Evolutionary conservation across 495 filamentous ascomycete species (phyloP).

Genomic region (Penicillium coffeae): DNA sequence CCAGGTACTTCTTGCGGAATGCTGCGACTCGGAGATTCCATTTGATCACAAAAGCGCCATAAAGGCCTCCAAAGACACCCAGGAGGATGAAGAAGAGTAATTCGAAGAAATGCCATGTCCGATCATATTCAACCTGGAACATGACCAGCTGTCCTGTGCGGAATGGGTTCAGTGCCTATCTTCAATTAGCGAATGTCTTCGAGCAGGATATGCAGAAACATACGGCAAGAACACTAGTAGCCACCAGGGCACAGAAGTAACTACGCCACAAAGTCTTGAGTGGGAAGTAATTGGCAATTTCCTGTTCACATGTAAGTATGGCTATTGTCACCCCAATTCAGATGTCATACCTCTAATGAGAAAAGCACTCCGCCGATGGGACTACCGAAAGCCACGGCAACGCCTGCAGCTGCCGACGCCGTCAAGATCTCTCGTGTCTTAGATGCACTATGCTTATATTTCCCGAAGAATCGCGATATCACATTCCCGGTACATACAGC

Average conservation of each 20-base stretch:
- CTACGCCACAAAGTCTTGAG: slow-evolving; percentile 97
- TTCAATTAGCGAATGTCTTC: slow-evolving; percentile 9
- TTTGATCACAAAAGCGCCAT: slow-evolving; percentile 96
- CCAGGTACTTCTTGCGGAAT: slow-evolving; percentile 92
- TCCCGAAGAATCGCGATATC: slow-evolving; percentile 86
- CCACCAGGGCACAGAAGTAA: slow-evolving; percentile 96
- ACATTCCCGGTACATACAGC: slow-evolving; percentile 98
- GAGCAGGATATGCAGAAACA: slow-evolving; percentile 11
- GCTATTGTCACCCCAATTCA: neutral
- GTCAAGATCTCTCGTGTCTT: slow-evolving; percentile 95
- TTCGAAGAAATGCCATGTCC: slow-evolving; percentile 97
- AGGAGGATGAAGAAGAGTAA: slow-evolving; percentile 87
- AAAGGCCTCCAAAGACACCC: slow-evolving; percentile 90
- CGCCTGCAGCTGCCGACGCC: slow-evolving; percentile 90
- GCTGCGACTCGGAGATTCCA: slow-evolving; percentile 92
- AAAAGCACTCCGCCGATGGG: slow-evolving; percentile 96
- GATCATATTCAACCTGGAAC: slow-evolving; percentile 97
- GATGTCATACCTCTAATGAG: slow-evolving; percentile 67
- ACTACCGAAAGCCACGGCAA: slow-evolving; percentile 95
- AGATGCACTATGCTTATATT: slow-evolving; percentile 88
- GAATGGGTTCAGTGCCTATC: slow-evolving; percentile 88
- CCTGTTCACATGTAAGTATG: slow-evolving; percentile 39
- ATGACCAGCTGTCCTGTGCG: slow-evolving; percentile 98
- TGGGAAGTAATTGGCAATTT: slow-evolving; percentile 98
- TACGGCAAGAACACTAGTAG: slow-evolving; percentile 85